Evolutionary conservation across 495 filamentous ascomycete genomes (phyloP), one percentile per base, ranked within the genome.

Genomic region (Aspergillus cavernicola): DNA sequence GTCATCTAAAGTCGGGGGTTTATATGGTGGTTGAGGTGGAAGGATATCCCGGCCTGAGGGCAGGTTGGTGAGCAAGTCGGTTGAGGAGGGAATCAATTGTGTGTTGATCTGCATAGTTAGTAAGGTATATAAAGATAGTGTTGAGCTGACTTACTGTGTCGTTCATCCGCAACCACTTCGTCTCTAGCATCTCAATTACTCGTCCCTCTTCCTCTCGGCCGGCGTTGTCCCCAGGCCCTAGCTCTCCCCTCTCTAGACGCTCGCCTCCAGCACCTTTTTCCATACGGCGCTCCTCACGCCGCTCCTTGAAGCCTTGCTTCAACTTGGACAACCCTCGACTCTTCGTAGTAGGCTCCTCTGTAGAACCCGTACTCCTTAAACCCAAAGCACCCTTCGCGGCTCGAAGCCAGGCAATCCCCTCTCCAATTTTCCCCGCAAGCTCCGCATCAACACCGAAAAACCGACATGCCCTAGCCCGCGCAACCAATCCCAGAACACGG

Each of bases 381-480:
- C 88, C 90, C 19, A 96, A 66, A 52, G 89, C 82, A 31, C 80
- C 78, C 61, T 83, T 80, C 1, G 84, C 89, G 36, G 83, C 90
- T 13, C 77, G 70, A 41, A 95, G 63, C 92, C 92, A 97, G 0
- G 84, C 89, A 57, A 97, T 87, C 0, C 76, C 93, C 53, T 83
- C 84, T 0, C 91, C 93, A 4, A 84, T 86, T 67, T 90, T 83
- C 3, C 87, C 89, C 6, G 80, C 80, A 11, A 90, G 59, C 59
- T 97, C 93, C 2, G 92, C 86, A 67, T 97, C 90, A 24, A 97
- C 85, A 2, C 82, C 92, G 42, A 97, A 86, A 66, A 97, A 95
- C 24, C 92, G 80, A 63, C 90, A 95, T 0, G 89, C 89, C 55
- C 90, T 88, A 6, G 85, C 93, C 24, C 87, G 77, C 23, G 88